A percentile compares a stretch with the other conserved stretches of the same genome.
Conservation (phyloP, 2,329 filamentous ascomycete species). For the Alternaria triticina region DNA sequence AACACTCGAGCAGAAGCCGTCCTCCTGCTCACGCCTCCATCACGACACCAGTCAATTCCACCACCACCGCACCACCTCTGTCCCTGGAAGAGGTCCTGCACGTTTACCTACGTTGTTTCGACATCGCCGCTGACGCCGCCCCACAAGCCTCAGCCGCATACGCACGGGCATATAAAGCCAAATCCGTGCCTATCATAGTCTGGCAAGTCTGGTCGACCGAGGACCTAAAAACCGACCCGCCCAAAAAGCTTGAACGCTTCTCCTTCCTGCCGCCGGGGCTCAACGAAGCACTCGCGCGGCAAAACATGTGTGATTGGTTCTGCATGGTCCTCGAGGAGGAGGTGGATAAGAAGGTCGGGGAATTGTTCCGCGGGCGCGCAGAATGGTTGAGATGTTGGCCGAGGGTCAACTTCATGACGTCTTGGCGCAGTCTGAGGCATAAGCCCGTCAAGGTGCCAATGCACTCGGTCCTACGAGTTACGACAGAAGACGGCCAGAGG, state of each 20-base stretch:
- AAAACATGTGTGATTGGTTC: slow-evolving; percentile 7
- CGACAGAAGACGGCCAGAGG: neutral
- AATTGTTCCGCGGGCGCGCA: neutral
- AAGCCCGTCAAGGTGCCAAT: neutral
- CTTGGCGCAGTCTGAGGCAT: neutral
- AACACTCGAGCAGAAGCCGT: neutral
- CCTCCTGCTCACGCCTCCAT: neutral
- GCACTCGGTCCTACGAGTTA: slow-evolving; percentile 10
- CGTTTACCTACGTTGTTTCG: slow-evolving; percentile 11
- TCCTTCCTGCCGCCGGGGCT: neutral
- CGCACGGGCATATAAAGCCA: neutral
- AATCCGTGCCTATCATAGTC: neutral
- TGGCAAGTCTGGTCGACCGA: neutral
- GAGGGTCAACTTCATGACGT: neutral
- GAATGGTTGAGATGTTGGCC: neutral
- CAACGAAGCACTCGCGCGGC: neutral
- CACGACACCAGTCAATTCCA: neutral
- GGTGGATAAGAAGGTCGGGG: neutral
- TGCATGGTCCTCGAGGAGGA: slow-evolving; percentile 1
- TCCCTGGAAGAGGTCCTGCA: slow-evolving; percentile 7
- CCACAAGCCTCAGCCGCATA: slow-evolving; percentile 3
- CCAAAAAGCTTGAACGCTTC: neutral
- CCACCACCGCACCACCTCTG: neutral
- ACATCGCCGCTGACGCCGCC: slow-evolving; percentile 4
- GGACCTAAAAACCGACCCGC: slow-evolving; percentile 1